phyloP scores from a whole-genome alignment of 495 filamentous ascomycete species.

The Podospora pseudopauciseta region DNA sequence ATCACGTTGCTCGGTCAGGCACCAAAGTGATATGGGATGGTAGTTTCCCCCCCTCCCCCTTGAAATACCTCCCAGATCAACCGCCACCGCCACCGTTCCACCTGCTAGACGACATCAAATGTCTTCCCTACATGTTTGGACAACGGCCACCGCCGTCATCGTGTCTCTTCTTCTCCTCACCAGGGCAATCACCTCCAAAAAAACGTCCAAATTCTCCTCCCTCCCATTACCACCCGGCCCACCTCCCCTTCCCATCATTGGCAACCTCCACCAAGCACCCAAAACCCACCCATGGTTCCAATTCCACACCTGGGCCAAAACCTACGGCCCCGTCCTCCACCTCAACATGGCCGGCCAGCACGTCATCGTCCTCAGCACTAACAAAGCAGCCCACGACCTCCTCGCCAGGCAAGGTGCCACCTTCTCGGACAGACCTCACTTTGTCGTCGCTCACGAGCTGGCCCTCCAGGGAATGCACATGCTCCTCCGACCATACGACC shows the following conservation, averaged over 20 bases:
- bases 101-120: too few relatives aligned
- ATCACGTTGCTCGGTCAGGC: too few relatives aligned
- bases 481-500: constrained; percentile 25
- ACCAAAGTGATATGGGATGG: too few relatives aligned
- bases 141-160: background rate
- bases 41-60: too few relatives aligned
- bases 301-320: constrained; percentile 44
- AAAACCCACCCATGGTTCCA: constrained; percentile 50
- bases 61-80: too few relatives aligned
- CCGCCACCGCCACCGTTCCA: too few relatives aligned
- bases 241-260: constrained; percentile 50
- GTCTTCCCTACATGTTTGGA: background rate
- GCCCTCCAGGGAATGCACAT: constrained; percentile 27
- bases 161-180: background rate
- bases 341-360: constrained; percentile 29
- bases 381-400: constrained; percentile 34
- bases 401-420: constrained; percentile 26
- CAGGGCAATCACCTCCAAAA: background rate
- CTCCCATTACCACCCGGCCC: constrained; percentile 52
- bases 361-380: constrained; percentile 29
- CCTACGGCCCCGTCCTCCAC: constrained; percentile 42
- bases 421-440: constrained; percentile 24
- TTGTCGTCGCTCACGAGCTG: constrained; percentile 38
- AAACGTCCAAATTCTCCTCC: background rate
- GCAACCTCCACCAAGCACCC: constrained; percentile 54